These are phyloP conservation scores for Saccharomycopsis phalli DNA, from an alignment of 1,139 yeast species.

Conservation along the genomic window DNA sequence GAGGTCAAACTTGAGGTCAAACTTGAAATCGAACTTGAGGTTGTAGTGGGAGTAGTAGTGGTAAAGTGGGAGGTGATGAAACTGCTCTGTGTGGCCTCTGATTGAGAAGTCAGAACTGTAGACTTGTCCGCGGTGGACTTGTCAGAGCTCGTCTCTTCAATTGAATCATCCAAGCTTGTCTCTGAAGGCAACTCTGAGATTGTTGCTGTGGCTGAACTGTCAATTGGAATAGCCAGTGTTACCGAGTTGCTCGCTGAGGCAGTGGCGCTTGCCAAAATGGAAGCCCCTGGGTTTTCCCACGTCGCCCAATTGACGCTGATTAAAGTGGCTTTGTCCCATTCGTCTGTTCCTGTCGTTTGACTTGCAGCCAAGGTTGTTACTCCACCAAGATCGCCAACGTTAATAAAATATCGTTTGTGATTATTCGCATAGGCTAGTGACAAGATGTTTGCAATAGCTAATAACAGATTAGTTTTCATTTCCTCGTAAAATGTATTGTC, in stretches of 20 bases:
- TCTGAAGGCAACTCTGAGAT: constrained; percentile 34
- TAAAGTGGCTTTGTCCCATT: constrained; percentile 39
- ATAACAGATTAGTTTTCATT: too few species aligned
- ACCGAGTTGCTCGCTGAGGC: constrained; percentile 43
- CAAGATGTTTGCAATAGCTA: too few species aligned
- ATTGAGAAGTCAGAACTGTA: too few species aligned
- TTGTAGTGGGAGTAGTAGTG: constrained; percentile 40
- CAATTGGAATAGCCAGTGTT: constrained; percentile 52
- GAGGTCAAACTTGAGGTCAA: constrained; percentile 32
- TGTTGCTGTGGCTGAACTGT: constrained; percentile 23
- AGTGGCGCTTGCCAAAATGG: constrained; percentile 5
- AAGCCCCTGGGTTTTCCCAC: constrained; percentile 16
- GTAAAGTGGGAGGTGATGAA: constrained; percentile 26
- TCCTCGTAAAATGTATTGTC: too few species aligned
- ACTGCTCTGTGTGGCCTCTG: background rate
- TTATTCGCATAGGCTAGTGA: too few species aligned
- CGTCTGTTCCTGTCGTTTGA: constrained; percentile 55
- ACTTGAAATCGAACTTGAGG: constrained; percentile 23
- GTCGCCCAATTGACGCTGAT: constrained; percentile 18
- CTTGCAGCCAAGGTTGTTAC: constrained; percentile 41
- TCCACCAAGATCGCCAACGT: constrained; percentile 16
- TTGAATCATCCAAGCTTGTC: constrained; percentile 27
- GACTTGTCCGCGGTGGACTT: constrained; percentile 25
- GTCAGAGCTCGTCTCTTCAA: constrained; percentile 28
- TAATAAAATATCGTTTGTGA: constrained; percentile 15